These are phyloP conservation scores for Mucor velutinosus DNA, from an alignment of 371 early-diverging fungal species.

Conservation along the genomic window DNA sequence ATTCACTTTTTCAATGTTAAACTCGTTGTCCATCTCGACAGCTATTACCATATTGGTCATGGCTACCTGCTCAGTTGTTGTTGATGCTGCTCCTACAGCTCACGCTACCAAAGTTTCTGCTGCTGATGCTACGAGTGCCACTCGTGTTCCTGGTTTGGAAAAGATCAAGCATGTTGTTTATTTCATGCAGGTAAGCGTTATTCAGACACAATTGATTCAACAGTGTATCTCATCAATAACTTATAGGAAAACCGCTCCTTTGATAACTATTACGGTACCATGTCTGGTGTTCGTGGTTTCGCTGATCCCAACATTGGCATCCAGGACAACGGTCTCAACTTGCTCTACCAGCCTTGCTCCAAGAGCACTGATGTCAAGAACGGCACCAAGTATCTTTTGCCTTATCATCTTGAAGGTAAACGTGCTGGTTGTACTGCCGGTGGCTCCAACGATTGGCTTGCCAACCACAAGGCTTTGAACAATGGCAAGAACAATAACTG, in stretches of 20 bases:
- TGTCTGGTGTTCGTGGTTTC: slow-evolving; percentile 27
- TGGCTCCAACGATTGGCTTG: slow-evolving; percentile 18
- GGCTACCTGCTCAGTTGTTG: not conserved
- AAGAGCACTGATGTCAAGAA: slow-evolving; percentile 24
- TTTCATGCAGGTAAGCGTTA: slow-evolving; percentile 28
- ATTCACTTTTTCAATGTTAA: not conserved
- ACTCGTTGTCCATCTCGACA: not conserved
- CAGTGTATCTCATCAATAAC: not conserved
- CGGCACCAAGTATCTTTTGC: slow-evolving; percentile 27
- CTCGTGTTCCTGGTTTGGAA: slow-evolving; percentile 16
- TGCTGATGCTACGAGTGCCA: not conserved
- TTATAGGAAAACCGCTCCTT: slow-evolving; percentile 21
- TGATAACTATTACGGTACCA: slow-evolving; percentile 24
- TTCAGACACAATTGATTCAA: not conserved
- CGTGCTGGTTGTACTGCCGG: slow-evolving; percentile 27
- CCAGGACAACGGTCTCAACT: slow-evolving; percentile 29
- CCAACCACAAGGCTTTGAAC: slow-evolving; percentile 26
- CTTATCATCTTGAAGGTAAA: slow-evolving; percentile 25
- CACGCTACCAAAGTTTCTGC: not conserved
- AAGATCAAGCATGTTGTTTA: slow-evolving; percentile 33
- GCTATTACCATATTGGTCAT: not conserved
- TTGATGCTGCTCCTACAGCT: not conserved
- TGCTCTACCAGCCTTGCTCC: slow-evolving; percentile 28
- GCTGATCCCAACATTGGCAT: slow-evolving; percentile 28
- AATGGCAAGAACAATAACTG: slow-evolving; percentile 31